Base-by-base conservation (phyloP, 345 rosid species). In the Moricandia arvensis region DNA sequence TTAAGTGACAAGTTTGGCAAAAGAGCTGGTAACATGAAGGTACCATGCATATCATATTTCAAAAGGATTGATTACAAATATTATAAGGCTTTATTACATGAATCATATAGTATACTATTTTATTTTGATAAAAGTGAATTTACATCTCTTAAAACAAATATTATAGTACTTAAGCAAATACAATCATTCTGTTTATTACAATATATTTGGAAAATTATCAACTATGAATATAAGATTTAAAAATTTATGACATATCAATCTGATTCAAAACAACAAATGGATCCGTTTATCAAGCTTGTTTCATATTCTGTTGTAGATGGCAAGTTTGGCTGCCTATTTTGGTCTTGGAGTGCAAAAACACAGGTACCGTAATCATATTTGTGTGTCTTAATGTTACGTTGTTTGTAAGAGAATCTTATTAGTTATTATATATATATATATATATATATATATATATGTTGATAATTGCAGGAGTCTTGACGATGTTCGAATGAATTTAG, bases 11-110 rank as follows among this genome's bases (percentile, higher is more conserved):
- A 83, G 68, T 94, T 94, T 76, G 97, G 97, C 43, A 83, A 80
- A 75, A 80, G 97, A 85, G 96, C 98, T 67, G 98, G 98, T 29
- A 81, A 94, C 58, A 90, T 94, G 91, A 94, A 94, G 97, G 97
- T 91, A 55, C 43, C 54, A 47, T 5, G 12, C 12, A 47, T 47
- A n/a, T 1, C 18, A 47, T n/a, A n/a, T 47, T 47, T 47, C 8
- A 47, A 47, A 5, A 47, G 12, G 8, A 47, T 43, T 47, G 18
- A 47, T 47, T 47, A 47, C 6, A 47, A 47, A 47, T 45, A 13
- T 45, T 45, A 13, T 45, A n/a, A 13, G 51, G 54, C 17, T 47
- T n/a, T 47, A n/a, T n/a, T 15, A 47, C n/a, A 47, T 5, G 54
- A 47, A 47, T 47, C 54, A 47, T 47, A 47, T 47, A 47, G 54